phyloP scores from a whole-genome alignment of 2,329 filamentous ascomycete genomes.

The Diplodia sapinea region DNA sequence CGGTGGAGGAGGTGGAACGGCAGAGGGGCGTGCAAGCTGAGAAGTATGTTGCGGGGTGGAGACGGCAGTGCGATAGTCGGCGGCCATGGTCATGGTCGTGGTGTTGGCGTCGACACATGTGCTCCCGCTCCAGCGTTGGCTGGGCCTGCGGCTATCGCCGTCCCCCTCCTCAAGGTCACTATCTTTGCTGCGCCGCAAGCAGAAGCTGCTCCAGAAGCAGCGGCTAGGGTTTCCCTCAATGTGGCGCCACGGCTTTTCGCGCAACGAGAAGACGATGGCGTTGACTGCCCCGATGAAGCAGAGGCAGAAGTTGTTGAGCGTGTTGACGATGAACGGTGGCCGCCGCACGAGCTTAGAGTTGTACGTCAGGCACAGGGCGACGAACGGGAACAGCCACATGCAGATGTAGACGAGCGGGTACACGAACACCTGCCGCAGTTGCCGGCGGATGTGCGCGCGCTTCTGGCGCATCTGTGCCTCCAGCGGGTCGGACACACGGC shows the following conservation, averaged over 20 bases:
- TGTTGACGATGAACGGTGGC: constrained; percentile 63
- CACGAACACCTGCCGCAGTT: constrained; percentile 74
- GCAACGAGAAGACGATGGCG: constrained; percentile 68
- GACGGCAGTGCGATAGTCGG: background rate
- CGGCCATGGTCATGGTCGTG: background rate
- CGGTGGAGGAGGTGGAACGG: background rate
- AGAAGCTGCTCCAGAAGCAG: constrained; percentile 47
- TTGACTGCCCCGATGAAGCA: constrained; percentile 71
- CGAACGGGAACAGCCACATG: constrained; percentile 75
- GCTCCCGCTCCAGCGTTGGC: constrained; percentile 13
- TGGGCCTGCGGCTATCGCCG: background rate
- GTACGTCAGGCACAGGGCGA: constrained; percentile 67
- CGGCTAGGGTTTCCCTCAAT: constrained; percentile 54
- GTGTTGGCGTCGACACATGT: background rate
- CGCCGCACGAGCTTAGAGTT: constrained; percentile 57
- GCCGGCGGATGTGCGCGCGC: constrained; percentile 66
- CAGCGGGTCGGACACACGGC: constrained; percentile 7
- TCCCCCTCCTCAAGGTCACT: background rate
- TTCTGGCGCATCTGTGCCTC: constrained; percentile 35
- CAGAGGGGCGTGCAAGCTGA: background rate
- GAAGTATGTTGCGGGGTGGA: background rate
- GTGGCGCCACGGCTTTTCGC: constrained; percentile 74
- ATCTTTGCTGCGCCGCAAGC: background rate
- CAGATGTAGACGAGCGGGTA: constrained; percentile 75
- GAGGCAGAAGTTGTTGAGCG: constrained; percentile 64